Conservation (phyloP, 1,284 basidiomycete species). For the Earliella scabrosa region DNA sequence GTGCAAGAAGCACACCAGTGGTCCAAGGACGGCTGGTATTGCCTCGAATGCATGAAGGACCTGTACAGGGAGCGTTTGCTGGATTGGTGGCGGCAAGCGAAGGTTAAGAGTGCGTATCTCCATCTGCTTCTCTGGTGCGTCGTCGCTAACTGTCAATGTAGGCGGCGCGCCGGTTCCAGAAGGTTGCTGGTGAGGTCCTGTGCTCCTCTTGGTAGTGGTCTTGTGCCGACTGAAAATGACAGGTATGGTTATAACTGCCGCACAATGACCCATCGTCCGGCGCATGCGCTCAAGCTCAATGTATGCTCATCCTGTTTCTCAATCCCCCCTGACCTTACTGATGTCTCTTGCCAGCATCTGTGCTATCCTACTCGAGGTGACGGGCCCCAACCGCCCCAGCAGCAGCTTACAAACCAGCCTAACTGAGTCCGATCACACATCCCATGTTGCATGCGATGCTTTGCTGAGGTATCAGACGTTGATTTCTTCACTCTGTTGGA, state of each 20-base stretch:
- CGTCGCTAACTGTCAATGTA: slow-evolving; percentile 2
- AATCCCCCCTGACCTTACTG: background rate
- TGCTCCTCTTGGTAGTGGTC: no score
- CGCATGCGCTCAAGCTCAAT: slow-evolving; percentile 32
- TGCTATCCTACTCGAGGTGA: slow-evolving; percentile 33
- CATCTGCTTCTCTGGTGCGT: background rate
- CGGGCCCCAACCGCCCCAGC: background rate
- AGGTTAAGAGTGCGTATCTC: slow-evolving; percentile 18
- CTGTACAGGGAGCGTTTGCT: slow-evolving; percentile 28
- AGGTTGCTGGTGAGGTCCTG: slow-evolving; percentile 40
- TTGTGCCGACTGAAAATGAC: background rate
- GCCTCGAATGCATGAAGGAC: slow-evolving; percentile 27
- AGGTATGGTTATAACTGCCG: slow-evolving; percentile 39
- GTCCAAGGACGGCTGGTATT: slow-evolving; percentile 35
- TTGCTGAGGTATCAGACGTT: no score
- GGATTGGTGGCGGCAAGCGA: slow-evolving; percentile 32
- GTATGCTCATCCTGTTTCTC: slow-evolving; percentile 14
- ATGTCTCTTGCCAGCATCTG: slow-evolving; percentile 29
- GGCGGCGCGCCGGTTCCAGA: slow-evolving; percentile 15
- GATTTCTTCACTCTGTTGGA: no score
- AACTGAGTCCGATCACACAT: no score
- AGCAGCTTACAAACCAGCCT: background rate
- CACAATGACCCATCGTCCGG: slow-evolving; percentile 30
- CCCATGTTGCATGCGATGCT: no score
- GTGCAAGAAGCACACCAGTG: slow-evolving; percentile 12